Evolutionary conservation across 257 asterid species (phyloP).

Genomic region (Primulina tabacum): DNA sequence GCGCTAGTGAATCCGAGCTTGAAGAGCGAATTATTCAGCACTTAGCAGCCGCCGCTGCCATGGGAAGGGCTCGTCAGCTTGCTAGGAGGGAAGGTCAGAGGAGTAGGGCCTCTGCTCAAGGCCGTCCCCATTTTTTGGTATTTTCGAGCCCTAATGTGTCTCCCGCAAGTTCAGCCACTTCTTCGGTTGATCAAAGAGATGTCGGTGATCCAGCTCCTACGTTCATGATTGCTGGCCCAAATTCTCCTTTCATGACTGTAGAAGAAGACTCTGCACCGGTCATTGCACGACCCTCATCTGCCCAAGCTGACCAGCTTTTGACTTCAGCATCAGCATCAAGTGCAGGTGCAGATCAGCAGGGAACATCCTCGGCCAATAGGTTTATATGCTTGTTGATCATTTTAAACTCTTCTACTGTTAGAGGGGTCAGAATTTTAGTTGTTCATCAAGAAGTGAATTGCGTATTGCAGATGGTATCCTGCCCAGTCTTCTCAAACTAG

Average conservation of each 20-base stretch:
- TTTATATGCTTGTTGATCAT: slow-evolving; percentile 23
- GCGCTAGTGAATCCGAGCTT: slow-evolving; percentile 70
- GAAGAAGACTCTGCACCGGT: slow-evolving; percentile 53
- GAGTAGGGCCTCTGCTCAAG: slow-evolving; percentile 61
- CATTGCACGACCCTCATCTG: slow-evolving; percentile 35
- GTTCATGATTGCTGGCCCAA: slow-evolving; percentile 35
- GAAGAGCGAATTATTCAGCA: slow-evolving; percentile 87
- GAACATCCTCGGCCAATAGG: slow-evolving; percentile 43
- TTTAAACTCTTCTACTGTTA: not conserved
- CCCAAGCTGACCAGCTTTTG: slow-evolving; percentile 39
- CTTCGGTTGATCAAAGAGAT: slow-evolving; percentile 27
- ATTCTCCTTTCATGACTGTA: slow-evolving; percentile 39
- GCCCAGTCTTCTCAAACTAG: slow-evolving; percentile 36
- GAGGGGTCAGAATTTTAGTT: not conserved
- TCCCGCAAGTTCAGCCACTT: slow-evolving; percentile 31
- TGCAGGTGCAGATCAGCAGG: slow-evolving; percentile 31
- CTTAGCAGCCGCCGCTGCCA: slow-evolving; percentile 87
- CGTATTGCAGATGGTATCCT: slow-evolving; percentile 32
- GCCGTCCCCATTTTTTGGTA: slow-evolving; percentile 69
- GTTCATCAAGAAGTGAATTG: slow-evolving; percentile 12
- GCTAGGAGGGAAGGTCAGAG: slow-evolving; percentile 74
- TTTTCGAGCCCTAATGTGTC: slow-evolving; percentile 61
- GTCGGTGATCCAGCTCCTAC: slow-evolving; percentile 33
- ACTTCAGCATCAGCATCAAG: slow-evolving; percentile 39
- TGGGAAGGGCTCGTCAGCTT: slow-evolving; percentile 85